A percentile compares a stretch with the other conserved stretches of the same genome.
phyloP scores from a whole-genome alignment of 2,329 filamentous ascomycete genomes.

The Xylaria sp. region DNA sequence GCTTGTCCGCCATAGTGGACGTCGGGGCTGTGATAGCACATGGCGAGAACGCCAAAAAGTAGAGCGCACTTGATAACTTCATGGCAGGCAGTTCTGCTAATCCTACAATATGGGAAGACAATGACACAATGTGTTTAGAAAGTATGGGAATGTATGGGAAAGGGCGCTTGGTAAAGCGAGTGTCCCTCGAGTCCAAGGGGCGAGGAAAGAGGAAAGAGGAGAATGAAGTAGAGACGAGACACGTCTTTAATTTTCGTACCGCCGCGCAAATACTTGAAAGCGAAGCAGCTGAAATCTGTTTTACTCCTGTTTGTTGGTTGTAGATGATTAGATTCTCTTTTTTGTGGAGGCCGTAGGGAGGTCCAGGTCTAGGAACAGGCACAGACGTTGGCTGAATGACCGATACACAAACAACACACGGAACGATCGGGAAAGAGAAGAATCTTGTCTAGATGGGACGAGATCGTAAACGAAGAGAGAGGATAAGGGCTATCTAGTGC shows the following conservation, averaged over 20 bases:
- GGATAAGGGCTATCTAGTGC: background rate
- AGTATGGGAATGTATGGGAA: no score
- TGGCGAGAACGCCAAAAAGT: slow-evolving; percentile 23
- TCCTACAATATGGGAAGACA: background rate
- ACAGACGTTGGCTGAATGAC: slow-evolving; percentile 14
- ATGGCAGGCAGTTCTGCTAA: slow-evolving; percentile 17
- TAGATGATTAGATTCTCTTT: background rate
- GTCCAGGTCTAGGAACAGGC: background rate
- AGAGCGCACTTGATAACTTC: slow-evolving; percentile 24
- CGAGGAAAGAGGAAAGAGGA: background rate
- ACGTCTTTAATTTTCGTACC: background rate
- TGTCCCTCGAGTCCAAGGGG: background rate
- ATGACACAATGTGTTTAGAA: background rate
- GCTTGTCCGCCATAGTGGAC: slow-evolving; percentile 8
- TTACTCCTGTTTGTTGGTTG: background rate
- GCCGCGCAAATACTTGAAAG: background rate
- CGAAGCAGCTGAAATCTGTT: background rate
- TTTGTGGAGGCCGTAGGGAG: background rate
- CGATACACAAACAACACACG: background rate
- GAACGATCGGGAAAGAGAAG: no score
- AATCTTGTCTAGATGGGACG: no score
- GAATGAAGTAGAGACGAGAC: background rate
- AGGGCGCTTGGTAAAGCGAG: no score
- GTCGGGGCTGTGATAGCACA: slow-evolving; percentile 23
- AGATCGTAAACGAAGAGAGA: no score